phyloP scores from a whole-genome alignment of 140 eudicot species.

The Senecio squalidus region DNA sequence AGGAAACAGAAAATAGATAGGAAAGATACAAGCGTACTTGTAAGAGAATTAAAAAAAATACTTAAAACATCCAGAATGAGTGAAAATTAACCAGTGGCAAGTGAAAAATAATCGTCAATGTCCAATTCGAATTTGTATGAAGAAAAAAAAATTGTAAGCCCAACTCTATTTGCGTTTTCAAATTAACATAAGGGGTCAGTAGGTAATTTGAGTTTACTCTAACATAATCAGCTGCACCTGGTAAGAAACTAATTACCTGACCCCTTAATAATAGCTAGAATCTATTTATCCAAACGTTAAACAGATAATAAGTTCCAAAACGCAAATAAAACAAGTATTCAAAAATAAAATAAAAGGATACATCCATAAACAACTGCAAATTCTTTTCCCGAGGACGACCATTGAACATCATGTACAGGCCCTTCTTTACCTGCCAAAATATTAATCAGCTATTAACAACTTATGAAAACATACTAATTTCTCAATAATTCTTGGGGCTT shows the following conservation, averaged over 20 bases:
- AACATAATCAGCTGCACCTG: neutral
- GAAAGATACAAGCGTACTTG: neutral
- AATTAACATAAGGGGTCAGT: neutral
- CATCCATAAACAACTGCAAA: conserved; percentile 97
- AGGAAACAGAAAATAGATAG: conserved; percentile 27
- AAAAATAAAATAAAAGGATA: conserved; percentile 64
- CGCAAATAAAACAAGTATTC: no score
- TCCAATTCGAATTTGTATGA: neutral
- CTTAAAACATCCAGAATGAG: neutral
- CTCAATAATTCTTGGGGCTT: neutral
- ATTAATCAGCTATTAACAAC: conserved; percentile 8
- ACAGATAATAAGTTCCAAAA: neutral
- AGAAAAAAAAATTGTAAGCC: neutral
- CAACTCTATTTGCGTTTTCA: neutral
- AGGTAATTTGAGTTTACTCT: neutral
- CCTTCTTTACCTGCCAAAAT: conserved; percentile 81
- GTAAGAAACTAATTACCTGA: neutral
- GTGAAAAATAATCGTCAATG: neutral
- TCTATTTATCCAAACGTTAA: neutral
- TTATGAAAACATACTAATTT: neutral
- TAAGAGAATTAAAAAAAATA: neutral
- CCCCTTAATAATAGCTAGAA: neutral
- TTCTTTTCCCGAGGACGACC: conserved; percentile 86
- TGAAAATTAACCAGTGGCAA: no score
- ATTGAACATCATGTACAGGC: conserved; percentile 96